Evolutionary conservation across 1,139 yeast genomes (phyloP).

Genomic region (Meyerozyma guilliermondii): DNA sequence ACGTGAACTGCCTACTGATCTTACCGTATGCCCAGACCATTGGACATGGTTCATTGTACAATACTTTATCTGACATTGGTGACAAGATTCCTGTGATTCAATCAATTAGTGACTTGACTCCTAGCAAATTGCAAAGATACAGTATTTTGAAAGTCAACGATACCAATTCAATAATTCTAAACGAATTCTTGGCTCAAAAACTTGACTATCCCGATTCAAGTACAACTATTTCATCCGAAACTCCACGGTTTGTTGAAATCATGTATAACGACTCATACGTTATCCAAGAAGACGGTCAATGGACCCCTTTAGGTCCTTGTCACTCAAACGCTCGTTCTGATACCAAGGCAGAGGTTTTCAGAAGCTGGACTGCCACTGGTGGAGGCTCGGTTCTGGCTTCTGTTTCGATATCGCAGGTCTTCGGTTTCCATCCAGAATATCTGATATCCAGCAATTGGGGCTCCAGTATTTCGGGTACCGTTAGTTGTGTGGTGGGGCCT

Average conservation of each 20-base stretch:
- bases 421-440: not conserved
- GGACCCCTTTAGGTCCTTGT: constrained; percentile 11
- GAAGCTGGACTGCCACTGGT: not conserved
- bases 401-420: not conserved
- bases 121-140: not conserved
- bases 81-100: not conserved
- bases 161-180: constrained; percentile 15
- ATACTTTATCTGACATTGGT: not conserved
- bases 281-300: constrained; percentile 4
- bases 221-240: too few species aligned
- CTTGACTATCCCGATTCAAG: constrained; percentile 6
- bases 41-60: not conserved
- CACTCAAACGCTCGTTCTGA: constrained; percentile 5
- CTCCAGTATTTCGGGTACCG: not conserved
- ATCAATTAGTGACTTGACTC: not conserved
- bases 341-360: not conserved
- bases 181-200: constrained; percentile 10
- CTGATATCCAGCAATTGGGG: not conserved
- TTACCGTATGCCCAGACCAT: not conserved
- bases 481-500: not conserved
- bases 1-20: not conserved
- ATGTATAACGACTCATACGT: constrained; percentile 12
- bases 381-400: not conserved
- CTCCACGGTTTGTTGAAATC: constrained; percentile 10
- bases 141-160: not conserved